These are phyloP conservation scores for Ophiosphaerella herpotricha DNA, from an alignment of 2,329 filamentous ascomycete species.

Conservation along the genomic window DNA sequence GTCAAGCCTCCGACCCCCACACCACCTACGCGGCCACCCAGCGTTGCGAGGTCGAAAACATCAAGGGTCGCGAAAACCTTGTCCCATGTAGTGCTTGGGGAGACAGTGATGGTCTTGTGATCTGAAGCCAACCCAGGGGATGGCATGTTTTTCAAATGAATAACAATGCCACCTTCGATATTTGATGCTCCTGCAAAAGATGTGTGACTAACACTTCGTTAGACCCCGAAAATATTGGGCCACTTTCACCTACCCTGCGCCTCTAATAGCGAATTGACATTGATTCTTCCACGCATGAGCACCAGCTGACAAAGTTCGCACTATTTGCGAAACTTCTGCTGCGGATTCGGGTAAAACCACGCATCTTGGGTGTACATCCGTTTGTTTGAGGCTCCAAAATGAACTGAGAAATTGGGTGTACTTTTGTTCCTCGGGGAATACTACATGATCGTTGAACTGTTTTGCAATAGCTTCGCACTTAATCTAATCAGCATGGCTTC, in stretches of 20 bases:
- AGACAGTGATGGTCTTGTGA: constrained; percentile 1
- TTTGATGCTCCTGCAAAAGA: constrained; percentile 1
- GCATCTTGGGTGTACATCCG: not conserved
- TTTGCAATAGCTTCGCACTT: constrained; percentile 3
- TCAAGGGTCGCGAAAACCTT: not conserved
- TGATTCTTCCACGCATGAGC: not conserved
- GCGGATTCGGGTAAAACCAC: not conserved
- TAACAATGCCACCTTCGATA: not conserved
- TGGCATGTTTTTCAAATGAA: not conserved
- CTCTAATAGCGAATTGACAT: not conserved
- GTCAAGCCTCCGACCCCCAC: constrained; percentile 1
- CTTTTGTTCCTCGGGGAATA: not conserved
- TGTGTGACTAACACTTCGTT: not conserved
- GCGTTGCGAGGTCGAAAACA: not conserved
- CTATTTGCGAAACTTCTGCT: not conserved
- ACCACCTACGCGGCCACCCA: constrained; percentile 2
- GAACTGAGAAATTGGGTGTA: not conserved
- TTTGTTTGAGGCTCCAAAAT: not conserved
- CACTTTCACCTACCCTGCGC: not conserved
- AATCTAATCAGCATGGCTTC: not conserved
- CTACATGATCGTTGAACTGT: not conserved
- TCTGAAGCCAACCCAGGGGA: not conserved
- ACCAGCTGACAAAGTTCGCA: not conserved
- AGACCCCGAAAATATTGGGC: not conserved
- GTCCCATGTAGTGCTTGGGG: not conserved